Percentiles rank a stretch among this genome's conserved stretches.
phyloP scores from a whole-genome alignment of 177 flowering plant species.

The Vitis hybrid region DNA sequence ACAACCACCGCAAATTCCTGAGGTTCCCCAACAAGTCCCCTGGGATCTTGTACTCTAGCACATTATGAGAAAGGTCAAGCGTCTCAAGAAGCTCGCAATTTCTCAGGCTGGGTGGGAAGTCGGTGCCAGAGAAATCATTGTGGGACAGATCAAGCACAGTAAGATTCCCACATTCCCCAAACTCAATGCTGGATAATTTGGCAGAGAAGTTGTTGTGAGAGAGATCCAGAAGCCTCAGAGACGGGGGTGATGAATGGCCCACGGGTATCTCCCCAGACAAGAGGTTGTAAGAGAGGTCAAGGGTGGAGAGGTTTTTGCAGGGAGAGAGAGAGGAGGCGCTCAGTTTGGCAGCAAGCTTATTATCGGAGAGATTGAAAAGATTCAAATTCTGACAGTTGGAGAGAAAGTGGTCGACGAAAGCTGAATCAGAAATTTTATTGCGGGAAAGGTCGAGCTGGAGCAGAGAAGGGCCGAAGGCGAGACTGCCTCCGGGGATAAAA shows the following conservation, averaged over 20 bases:
- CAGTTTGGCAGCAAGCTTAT: slow-evolving; percentile 49
- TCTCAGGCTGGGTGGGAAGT: slow-evolving; percentile 39
- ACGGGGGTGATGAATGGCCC: slow-evolving; percentile 20
- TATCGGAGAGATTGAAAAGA: slow-evolving; percentile 56
- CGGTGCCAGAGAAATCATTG: slow-evolving; percentile 39
- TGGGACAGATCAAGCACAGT: slow-evolving; percentile 42
- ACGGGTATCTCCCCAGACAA: slow-evolving; percentile 49
- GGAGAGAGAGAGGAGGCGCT: slow-evolving; percentile 18
- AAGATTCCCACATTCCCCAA: slow-evolving; percentile 31
- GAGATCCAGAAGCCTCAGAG: slow-evolving; percentile 50
- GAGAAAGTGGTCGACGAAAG: slow-evolving; percentile 30
- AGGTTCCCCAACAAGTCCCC: slow-evolving; percentile 37
- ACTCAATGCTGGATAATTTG: too few species aligned
- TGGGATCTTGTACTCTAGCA: slow-evolving; percentile 39
- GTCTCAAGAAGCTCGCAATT: slow-evolving; percentile 49
- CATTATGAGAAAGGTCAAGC: slow-evolving; percentile 55
- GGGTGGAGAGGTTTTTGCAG: slow-evolving; percentile 43
- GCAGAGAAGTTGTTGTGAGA: slow-evolving; percentile 70
- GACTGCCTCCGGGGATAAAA: slow-evolving; percentile 36
- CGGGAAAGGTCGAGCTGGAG: slow-evolving; percentile 60
- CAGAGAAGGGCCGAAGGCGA: slow-evolving; percentile 43
- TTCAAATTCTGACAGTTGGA: slow-evolving; percentile 46
- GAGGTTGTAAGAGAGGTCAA: slow-evolving; percentile 60
- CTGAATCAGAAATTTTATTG: slow-evolving; percentile 48
- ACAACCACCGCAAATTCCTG: slow-evolving; percentile 41